Evolutionary conservation across 768 basidiomycete species (phyloP).

Genomic region (Naganishia antarctica): DNA sequence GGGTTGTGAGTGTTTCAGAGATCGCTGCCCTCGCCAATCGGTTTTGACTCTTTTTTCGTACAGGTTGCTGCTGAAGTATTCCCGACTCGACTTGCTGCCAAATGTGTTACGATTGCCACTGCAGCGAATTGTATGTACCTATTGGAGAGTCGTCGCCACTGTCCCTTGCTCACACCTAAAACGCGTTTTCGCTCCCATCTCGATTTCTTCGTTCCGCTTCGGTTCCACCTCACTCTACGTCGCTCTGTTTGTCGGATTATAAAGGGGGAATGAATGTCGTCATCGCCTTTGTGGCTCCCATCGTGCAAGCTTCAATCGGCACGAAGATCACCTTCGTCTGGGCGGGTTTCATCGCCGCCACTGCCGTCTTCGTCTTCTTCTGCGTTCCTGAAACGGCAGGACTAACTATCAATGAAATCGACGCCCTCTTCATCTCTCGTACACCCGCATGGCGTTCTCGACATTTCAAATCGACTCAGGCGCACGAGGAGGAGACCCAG

Average conservation of each 20-base stretch:
- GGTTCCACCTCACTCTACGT: too few species aligned
- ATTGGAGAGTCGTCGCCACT: too few species aligned
- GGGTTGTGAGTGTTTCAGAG: constrained; percentile 15
- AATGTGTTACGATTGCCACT: constrained; percentile 49
- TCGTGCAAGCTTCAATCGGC: constrained; percentile 45
- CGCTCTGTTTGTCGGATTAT: too few species aligned
- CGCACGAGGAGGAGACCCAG: constrained; percentile 28
- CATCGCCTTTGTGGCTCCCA: constrained; percentile 49
- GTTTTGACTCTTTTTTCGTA: constrained; percentile 33
- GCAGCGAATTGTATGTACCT: constrained; percentile 42
- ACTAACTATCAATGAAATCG: constrained; percentile 46
- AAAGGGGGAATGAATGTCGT: constrained; percentile 33
- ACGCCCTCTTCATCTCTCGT: constrained; percentile 42
- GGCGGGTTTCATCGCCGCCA: constrained; percentile 42
- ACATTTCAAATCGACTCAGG: constrained; percentile 34
- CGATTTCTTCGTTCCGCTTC: too few species aligned
- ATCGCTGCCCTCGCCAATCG: neutral
- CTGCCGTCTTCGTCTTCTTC: constrained; percentile 45
- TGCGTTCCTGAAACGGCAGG: constrained; percentile 49
- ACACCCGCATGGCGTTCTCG: constrained; percentile 42
- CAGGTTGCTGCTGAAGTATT: constrained; percentile 47
- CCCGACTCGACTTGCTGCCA: constrained; percentile 45
- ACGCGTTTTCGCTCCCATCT: too few species aligned
- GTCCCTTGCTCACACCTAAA: neutral
- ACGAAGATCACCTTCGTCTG: constrained; percentile 49